Evolutionary conservation across 2,329 filamentous ascomycete species (phyloP).

Genomic region (Aspergillus sp.): DNA sequence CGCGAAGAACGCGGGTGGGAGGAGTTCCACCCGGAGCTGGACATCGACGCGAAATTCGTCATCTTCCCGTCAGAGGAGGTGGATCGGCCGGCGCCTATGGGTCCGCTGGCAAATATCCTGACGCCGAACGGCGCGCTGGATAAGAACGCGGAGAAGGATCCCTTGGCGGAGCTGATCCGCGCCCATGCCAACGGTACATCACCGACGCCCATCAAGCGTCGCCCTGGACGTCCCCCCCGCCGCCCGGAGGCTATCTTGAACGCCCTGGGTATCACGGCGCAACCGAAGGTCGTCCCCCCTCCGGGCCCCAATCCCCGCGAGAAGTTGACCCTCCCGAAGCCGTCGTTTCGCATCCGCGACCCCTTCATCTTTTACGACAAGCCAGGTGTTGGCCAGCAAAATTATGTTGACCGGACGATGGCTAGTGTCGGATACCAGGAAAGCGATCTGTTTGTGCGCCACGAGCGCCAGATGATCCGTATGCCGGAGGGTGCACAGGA

Average conservation of each 20-base stretch:
- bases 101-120: conserved; percentile 36
- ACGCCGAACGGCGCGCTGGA: conserved; percentile 23
- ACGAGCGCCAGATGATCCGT: conserved; percentile 67
- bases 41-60: conserved; percentile 77
- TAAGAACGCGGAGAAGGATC: conserved; percentile 24
- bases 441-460: conserved; percentile 80
- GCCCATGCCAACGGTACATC: conserved; percentile 33
- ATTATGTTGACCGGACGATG: conserved; percentile 96
- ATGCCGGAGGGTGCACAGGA: conserved; percentile 61
- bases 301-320: conserved; percentile 50
- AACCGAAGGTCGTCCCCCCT: conserved; percentile 50
- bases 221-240: conserved; percentile 64
- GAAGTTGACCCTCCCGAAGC: conserved; percentile 48
- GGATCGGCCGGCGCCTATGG: conserved; percentile 64
- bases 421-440: conserved; percentile 94
- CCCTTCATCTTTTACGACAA: conserved; percentile 62
- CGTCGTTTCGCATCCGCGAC: conserved; percentile 46
- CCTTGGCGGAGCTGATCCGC: conserved; percentile 43
- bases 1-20: conserved; percentile 96
- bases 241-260: conserved; percentile 60
- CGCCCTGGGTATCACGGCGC: conserved; percentile 57
- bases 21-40: conserved; percentile 93
- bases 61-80: conserved; percentile 81
- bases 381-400: conserved; percentile 77
- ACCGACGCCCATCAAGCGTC: conserved; percentile 52